Evolutionary conservation across 2,329 filamentous ascomycete genomes (phyloP).

Genomic region (Didymella exigua): DNA sequence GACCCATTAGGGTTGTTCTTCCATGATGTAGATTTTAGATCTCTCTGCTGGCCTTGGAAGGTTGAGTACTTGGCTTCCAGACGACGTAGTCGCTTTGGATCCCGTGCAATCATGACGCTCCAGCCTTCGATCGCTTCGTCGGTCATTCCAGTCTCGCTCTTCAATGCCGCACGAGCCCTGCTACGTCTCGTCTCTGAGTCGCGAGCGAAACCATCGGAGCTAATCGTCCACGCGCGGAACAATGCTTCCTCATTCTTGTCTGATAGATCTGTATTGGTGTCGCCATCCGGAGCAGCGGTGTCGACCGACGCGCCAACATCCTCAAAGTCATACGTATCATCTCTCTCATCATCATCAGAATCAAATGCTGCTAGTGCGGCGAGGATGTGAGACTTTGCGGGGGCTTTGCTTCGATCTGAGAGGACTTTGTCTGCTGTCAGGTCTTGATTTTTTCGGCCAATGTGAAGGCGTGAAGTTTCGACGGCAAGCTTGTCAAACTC

Average conservation of each 20-base stretch:
- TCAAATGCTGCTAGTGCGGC: slow-evolving; percentile 89
- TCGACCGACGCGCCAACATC: slow-evolving; percentile 92
- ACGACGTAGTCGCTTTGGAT: slow-evolving; percentile 69
- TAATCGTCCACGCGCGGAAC: slow-evolving; percentile 72
- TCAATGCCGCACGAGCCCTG: slow-evolving; percentile 66
- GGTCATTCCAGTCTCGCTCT: slow-evolving; percentile 81
- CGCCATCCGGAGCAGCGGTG: slow-evolving; percentile 55
- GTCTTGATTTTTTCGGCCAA: slow-evolving; percentile 71
- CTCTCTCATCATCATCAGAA: slow-evolving; percentile 91
- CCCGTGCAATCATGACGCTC: slow-evolving; percentile 81
- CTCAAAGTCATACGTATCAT: slow-evolving; percentile 92
- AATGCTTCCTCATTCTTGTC: slow-evolving; percentile 71
- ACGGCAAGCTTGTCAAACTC: slow-evolving; percentile 73
- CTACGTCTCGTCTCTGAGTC: slow-evolving; percentile 73
- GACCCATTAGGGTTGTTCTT: slow-evolving; percentile 58
- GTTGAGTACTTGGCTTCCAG: slow-evolving; percentile 73
- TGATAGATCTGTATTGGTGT: slow-evolving; percentile 61
- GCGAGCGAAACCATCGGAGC: slow-evolving; percentile 70
- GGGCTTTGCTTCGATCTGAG: slow-evolving; percentile 66
- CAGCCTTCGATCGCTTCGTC: slow-evolving; percentile 95
- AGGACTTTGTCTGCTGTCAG: slow-evolving; percentile 75
- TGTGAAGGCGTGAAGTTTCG: slow-evolving; percentile 71
- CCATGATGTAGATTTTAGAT: slow-evolving; percentile 69
- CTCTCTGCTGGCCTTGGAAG: slow-evolving; percentile 69
- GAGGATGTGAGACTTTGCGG: slow-evolving; percentile 83